A percentile compares a stretch with the other conserved stretches of the same genome.
phyloP scores from a whole-genome alignment of 345 rosid genomes.

The Corymbia maculata region DNA sequence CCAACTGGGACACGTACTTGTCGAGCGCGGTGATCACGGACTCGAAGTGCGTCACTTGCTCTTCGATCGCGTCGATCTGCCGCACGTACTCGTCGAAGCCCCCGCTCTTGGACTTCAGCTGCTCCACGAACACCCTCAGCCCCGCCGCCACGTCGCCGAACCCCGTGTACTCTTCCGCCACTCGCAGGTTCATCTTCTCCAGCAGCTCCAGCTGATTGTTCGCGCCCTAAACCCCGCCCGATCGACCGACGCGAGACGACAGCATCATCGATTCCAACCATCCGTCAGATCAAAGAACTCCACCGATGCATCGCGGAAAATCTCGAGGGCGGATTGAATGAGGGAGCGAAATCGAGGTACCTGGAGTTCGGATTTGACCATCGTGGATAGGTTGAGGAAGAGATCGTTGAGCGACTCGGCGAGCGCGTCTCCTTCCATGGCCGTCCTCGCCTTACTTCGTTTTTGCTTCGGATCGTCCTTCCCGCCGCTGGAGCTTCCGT shows the following conservation, averaged over 20 bases:
- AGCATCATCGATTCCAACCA: not conserved
- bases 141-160: slow-evolving; percentile 79
- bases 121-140: slow-evolving; percentile 64
- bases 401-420: slow-evolving; percentile 59
- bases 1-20: slow-evolving; percentile 57
- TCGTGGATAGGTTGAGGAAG: slow-evolving; percentile 53
- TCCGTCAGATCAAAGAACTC: not conserved
- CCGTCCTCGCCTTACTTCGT: not conserved
- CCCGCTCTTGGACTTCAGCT: slow-evolving; percentile 55
- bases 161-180: slow-evolving; percentile 59
- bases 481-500: not conserved
- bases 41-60: slow-evolving; percentile 72
- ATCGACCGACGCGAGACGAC: not conserved
- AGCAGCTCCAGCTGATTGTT: slow-evolving; percentile 52
- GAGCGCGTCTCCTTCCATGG: slow-evolving; percentile 38
- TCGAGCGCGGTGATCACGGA: slow-evolving; percentile 73
- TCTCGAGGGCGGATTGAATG: not conserved
- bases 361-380: slow-evolving; percentile 82
- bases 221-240: slow-evolving; percentile 39
- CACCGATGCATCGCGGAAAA: not conserved
- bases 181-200: slow-evolving; percentile 82
- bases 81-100: slow-evolving; percentile 65
- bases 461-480: not conserved
- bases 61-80: slow-evolving; percentile 67
- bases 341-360: slow-evolving; percentile 5